Percentiles rank a stretch among this genome's conserved stretches.
Conservation (phyloP, 805 yeast genomes). For the Ogataea allantospora region DNA sequence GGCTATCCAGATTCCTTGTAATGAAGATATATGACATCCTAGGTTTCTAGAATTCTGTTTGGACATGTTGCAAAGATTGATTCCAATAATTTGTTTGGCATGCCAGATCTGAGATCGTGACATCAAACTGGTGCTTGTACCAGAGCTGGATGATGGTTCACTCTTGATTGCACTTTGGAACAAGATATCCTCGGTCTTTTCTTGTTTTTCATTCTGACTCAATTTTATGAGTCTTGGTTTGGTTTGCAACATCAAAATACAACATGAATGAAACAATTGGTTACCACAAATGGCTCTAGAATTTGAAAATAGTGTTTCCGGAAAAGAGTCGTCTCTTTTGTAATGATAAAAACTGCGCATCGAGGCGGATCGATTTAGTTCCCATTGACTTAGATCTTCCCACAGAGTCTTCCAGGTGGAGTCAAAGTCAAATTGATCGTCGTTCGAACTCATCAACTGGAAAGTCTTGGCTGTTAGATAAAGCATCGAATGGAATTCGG, state of each 20-base stretch:
- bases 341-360: slow-evolving; percentile 35
- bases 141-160: slow-evolving; percentile 9
- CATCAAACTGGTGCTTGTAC: slow-evolving; percentile 12
- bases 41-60: slow-evolving; percentile 15
- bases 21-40: slow-evolving; percentile 21
- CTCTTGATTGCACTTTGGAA: slow-evolving; percentile 20
- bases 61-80: slow-evolving; percentile 24
- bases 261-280: slow-evolving; percentile 41
- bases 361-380: slow-evolving; percentile 33
- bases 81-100: slow-evolving; percentile 39
- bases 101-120: slow-evolving; percentile 37
- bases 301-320: slow-evolving; percentile 37
- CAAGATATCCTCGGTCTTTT: slow-evolving; percentile 6
- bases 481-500: slow-evolving; percentile 22
- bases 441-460: slow-evolving; percentile 31
- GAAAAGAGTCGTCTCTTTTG: slow-evolving; percentile 36
- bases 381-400: slow-evolving; percentile 41
- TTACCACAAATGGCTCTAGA: slow-evolving; percentile 41
- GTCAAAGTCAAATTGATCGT: slow-evolving; percentile 31
- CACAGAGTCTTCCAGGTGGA: slow-evolving; percentile 40
- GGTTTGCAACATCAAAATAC: slow-evolving; percentile 39
- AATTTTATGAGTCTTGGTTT: slow-evolving; percentile 38
- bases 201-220: slow-evolving; percentile 1
- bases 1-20: slow-evolving; percentile 29
- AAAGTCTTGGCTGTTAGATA: slow-evolving; percentile 33